Base-by-base conservation (phyloP, 106 monocot genomes). In the Alisma plantagoaquatica region DNA sequence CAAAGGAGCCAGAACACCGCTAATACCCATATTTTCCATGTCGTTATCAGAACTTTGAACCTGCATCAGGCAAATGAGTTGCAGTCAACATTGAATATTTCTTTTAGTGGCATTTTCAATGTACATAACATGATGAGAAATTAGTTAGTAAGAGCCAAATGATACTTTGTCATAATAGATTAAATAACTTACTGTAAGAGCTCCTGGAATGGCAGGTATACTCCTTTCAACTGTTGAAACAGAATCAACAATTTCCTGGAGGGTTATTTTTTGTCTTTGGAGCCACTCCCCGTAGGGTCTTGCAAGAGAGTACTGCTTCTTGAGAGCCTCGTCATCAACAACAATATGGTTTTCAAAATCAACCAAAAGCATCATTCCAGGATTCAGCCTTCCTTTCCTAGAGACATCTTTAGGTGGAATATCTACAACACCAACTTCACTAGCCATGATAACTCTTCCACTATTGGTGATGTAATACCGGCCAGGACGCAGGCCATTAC, bases 371-470 rank as follows among this genome's bases (percentile, higher is more conserved):
- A 98, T 98, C 98, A 98, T 98, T 51, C 98, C 98, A 59, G 98
- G 98, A 54, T 98, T 98, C 11, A 98, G 82, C 31, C 98, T 75
- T 57, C 98, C 98, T 67, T 98, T 98, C 46, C 59, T 79, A 15
- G 55, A 57, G 54, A 98, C 85, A 65, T 98, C 98, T 69, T 78
- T 69, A 18, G 98, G 85, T 15, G 75, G 67, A 46, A 98, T 79
- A 66, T 98, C 98, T n/a, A 98, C 98, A 41, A 98, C 98, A 67
- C 98, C 98, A 66, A 98, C 98, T 79, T 98, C 98, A 73, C 98
- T 98, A 1, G 90, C 98, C 98, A 98, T 98, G 45, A 98, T 81
- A 28, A 98, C 98, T 31, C 85, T 75, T 10, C 84, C 82, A 51
- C 76, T 79, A 41, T 86, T 76, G 43, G 98, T 98, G 9, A 98